Conservation (phyloP, 192 early-diverging fungal species). For the Backusella psychrophila region DNA sequence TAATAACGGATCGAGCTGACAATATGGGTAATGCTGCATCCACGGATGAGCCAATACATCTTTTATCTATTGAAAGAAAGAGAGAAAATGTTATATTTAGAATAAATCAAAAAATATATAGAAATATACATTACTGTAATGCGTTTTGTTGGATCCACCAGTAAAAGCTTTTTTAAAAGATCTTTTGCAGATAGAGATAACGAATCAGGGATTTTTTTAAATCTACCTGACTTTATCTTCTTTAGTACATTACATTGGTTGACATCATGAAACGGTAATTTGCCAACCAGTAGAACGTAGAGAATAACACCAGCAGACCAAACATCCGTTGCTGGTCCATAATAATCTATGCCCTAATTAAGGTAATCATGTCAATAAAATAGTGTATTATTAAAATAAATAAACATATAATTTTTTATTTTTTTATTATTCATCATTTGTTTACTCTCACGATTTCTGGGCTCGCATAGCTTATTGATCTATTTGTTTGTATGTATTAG, state of each 20-base stretch:
- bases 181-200: constrained; percentile 62
- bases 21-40: not conserved
- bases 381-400: not conserved
- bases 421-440: not conserved
- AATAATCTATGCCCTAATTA: constrained; percentile 36
- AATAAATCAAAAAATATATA: not conserved
- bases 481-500: constrained; percentile 33
- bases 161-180: constrained; percentile 69
- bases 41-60: constrained; percentile 8
- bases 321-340: constrained; percentile 68
- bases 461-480: constrained; percentile 30
- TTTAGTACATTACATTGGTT: constrained; percentile 61
- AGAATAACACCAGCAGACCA: constrained; percentile 93
- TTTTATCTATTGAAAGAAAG: not conserved
- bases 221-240: constrained; percentile 66
- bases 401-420: not conserved
- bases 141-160: constrained; percentile 66
- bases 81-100: not conserved
- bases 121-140: constrained; percentile 32
- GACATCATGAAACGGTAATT: constrained; percentile 79
- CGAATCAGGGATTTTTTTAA: constrained; percentile 62
- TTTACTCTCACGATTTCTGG: constrained; percentile 32
- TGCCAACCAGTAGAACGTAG: constrained; percentile 77
- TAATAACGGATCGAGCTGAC: not conserved
- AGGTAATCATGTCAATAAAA: constrained; percentile 11